These are phyloP conservation scores for Monosporascus cannonballus DNA, from an alignment of 2,329 filamentous ascomycete genomes.

Conservation along the genomic window DNA sequence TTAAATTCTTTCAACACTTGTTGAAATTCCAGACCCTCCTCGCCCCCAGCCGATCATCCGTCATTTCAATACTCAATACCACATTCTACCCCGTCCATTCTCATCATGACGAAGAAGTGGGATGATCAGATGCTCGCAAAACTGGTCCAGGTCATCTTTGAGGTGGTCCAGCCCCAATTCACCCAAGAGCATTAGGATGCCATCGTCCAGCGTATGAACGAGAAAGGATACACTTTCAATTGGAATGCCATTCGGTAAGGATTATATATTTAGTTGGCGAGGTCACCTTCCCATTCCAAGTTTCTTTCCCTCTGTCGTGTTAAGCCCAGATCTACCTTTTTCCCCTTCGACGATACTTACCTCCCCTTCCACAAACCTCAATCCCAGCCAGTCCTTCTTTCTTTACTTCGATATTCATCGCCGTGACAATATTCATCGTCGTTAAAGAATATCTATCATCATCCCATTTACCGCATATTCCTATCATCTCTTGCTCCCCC, in stretches of 20 bases:
- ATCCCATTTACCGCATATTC: no score
- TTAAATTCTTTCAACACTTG: not conserved
- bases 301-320: no score
- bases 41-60: no score
- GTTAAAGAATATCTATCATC: no score
- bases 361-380: not conserved
- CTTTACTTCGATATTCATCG: not conserved
- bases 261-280: no score
- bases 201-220: conserved; percentile 16
- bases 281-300: no score
- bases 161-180: conserved; percentile 9
- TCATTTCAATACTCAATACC: no score
- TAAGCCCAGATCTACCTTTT: conserved; percentile 8
- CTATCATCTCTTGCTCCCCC: no score
- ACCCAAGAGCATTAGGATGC: conserved; percentile 13
- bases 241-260: conserved; percentile 31
- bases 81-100: no score
- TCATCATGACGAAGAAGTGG: conserved; percentile 8
- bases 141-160: conserved; percentile 18
- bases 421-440: no score
- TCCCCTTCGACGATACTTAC: no score
- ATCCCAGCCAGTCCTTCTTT: not conserved
- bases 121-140: conserved; percentile 11
- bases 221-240: conserved; percentile 13
- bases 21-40: not conserved